Percentiles rank a stretch among this genome's conserved stretches.
Conservation (phyloP, 2,329 filamentous ascomycete species). For the Clonostachys byssicola region DNA sequence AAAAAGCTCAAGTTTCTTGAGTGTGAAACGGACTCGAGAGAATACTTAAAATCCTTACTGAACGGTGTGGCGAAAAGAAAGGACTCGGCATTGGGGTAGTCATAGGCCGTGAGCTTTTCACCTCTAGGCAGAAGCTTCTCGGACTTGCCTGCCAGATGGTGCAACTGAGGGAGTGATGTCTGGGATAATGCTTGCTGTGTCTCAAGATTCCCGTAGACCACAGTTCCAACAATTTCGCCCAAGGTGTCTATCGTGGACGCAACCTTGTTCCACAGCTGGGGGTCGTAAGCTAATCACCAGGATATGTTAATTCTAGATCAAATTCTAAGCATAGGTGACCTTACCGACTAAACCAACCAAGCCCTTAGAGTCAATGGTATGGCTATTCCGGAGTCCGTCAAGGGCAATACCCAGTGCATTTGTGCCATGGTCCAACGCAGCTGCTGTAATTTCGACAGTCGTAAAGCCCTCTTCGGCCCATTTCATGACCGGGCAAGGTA, state of each 20-base stretch:
- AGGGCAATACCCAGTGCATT: no score
- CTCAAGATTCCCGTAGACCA: no score
- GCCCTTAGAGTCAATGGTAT: conserved; percentile 8
- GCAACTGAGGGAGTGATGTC: conserved; percentile 6
- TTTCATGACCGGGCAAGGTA: background rate
- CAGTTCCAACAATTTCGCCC: no score
- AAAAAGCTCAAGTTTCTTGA: conserved; percentile 61
- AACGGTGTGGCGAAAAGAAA: conserved; percentile 25
- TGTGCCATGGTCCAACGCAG: no score
- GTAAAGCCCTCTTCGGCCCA: background rate
- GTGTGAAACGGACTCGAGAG: conserved; percentile 73
- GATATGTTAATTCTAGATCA: no score
- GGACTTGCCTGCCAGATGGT: conserved; percentile 8
- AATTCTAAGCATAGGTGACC: background rate
- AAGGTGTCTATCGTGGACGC: no score
- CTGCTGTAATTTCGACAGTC: conserved; percentile 46
- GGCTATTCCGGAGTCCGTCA: background rate
- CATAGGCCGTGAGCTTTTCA: conserved; percentile 21
- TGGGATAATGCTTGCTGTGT: no score
- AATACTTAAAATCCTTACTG: conserved; percentile 58
- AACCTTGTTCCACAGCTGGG: no score
- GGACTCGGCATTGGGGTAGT: conserved; percentile 21
- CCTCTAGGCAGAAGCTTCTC: background rate
- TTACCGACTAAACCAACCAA: conserved; percentile 32
- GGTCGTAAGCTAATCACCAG: no score